A percentile compares a stretch with the other conserved stretches of the same genome.
phyloP scores from a whole-genome alignment of 129 eudicot species.

The Chrysanthemum seticuspe region DNA sequence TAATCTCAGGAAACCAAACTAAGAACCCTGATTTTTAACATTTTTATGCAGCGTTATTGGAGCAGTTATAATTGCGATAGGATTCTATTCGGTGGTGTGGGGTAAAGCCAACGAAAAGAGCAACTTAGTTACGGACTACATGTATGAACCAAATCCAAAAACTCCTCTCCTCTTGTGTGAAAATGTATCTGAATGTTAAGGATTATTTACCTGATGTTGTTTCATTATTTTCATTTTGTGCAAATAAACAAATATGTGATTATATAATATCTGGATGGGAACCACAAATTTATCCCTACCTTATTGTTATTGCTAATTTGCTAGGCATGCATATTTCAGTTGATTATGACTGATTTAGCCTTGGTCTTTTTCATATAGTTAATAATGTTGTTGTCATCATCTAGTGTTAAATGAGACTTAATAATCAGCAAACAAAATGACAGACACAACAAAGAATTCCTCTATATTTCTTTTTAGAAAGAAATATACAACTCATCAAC shows the following conservation, averaged over 20 bases:
- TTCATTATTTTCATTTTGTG: not conserved
- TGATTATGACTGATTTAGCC: not conserved
- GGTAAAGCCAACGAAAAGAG: slow-evolving; percentile 44
- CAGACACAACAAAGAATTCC: too few relatives aligned
- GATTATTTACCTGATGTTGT: not conserved
- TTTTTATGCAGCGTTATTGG: slow-evolving; percentile 54
- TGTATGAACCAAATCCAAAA: not conserved
- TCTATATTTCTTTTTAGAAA: too few relatives aligned
- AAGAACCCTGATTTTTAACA: slow-evolving; percentile 7
- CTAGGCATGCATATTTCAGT: too few relatives aligned
- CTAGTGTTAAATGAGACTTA: not conserved
- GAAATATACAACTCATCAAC: not conserved
- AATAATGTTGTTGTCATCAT: not conserved
- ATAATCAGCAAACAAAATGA: too few relatives aligned
- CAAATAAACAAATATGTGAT: too few relatives aligned
- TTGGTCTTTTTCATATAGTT: not conserved
- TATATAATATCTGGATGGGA: too few relatives aligned
- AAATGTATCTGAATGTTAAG: slow-evolving; percentile 1
- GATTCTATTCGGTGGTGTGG: slow-evolving; percentile 68
- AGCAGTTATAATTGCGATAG: slow-evolving; percentile 41
- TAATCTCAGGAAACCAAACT: not conserved
- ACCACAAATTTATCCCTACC: too few relatives aligned
- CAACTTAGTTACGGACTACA: not conserved
- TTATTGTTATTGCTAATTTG: not conserved
- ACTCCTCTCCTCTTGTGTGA: not conserved